A percentile compares a stretch with the other conserved stretches of the same genome.
These are phyloP conservation scores for Saccharomycopsis schoenii DNA, from an alignment of 805 yeast genomes.

Conservation along the genomic window DNA sequence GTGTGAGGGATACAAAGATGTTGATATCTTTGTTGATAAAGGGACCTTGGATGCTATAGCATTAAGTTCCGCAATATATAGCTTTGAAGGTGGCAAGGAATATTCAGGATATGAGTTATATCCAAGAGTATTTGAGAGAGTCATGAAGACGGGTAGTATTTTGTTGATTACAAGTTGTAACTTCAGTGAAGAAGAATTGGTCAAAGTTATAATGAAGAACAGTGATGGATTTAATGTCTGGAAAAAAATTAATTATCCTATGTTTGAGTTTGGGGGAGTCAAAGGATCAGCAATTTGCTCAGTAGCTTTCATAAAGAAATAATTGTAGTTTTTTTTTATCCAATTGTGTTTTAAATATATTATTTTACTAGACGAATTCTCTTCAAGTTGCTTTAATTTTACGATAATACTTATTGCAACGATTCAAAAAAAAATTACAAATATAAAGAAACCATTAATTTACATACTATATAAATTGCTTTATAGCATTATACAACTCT, in stretches of 20 bases:
- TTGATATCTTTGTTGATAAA: slow-evolving; percentile 78
- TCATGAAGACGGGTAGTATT: slow-evolving; percentile 49
- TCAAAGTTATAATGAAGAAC: slow-evolving; percentile 35
- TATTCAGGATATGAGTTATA: slow-evolving; percentile 44
- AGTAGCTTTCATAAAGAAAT: slow-evolving; percentile 54
- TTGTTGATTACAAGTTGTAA: slow-evolving; percentile 85
- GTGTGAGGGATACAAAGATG: slow-evolving; percentile 28
- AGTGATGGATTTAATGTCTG: slow-evolving; percentile 42
- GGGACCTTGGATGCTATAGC: slow-evolving; percentile 98
- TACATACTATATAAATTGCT: slow-evolving; percentile 17
- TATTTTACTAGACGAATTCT: no score
- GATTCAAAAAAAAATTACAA: neutral
- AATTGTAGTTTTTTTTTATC: neutral
- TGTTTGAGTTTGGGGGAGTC: slow-evolving; percentile 81
- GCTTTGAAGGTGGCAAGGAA: slow-evolving; percentile 23
- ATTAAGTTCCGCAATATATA: slow-evolving; percentile 49
- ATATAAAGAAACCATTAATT: neutral
- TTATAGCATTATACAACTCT: slow-evolving; percentile 44
- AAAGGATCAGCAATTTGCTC: slow-evolving; percentile 84
- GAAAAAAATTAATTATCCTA: slow-evolving; percentile 66
- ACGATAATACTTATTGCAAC: no score
- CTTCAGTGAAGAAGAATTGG: slow-evolving; percentile 75
- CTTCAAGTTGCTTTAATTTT: neutral
- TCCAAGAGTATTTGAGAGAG: slow-evolving; percentile 44
- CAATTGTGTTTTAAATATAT: neutral